phyloP scores from a whole-genome alignment of 768 basidiomycete genomes.

The Xanthoconium stramineum region DNA sequence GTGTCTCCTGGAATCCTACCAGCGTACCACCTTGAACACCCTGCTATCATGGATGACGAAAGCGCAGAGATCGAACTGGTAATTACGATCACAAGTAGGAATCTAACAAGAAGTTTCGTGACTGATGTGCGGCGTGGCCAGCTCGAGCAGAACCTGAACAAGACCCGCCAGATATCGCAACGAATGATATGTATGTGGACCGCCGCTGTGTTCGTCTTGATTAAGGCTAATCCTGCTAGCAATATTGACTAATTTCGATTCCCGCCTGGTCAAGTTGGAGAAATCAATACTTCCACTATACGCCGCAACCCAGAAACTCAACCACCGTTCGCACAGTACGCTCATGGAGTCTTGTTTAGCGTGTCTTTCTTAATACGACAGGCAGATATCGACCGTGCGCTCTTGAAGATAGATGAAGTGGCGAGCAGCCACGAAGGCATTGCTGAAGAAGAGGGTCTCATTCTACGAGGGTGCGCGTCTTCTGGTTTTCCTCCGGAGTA shows the following conservation, averaged over 20 bases:
- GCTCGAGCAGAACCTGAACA: slow-evolving; percentile 87
- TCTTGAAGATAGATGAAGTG: slow-evolving; percentile 76
- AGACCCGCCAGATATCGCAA: slow-evolving; percentile 80
- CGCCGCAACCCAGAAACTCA: slow-evolving; percentile 70
- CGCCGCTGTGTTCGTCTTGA: background rate
- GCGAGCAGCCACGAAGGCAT: slow-evolving; percentile 73
- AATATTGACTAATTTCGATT: slow-evolving; percentile 81
- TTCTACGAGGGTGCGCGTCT: slow-evolving; percentile 62
- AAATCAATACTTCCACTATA: slow-evolving; percentile 86
- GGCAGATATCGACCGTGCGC: slow-evolving; percentile 76
- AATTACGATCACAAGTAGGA: background rate
- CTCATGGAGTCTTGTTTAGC: slow-evolving; percentile 1
- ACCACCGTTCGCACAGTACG: slow-evolving; percentile 69
- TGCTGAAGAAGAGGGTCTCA: slow-evolving; percentile 73
- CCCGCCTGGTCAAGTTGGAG: slow-evolving; percentile 76
- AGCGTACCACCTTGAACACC: background rate
- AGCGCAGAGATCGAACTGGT: slow-evolving; percentile 27
- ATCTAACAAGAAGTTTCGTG: background rate
- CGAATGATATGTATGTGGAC: slow-evolving; percentile 72
- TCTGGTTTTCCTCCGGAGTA: background rate
- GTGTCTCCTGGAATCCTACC: background rate
- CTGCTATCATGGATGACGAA: slow-evolving; percentile 23
- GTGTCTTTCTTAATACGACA: background rate
- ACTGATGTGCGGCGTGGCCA: slow-evolving; percentile 22
- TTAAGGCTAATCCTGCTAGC: slow-evolving; percentile 46